Base-by-base conservation (phyloP, 169 alveolate species). In the Plasmodium sp. region DNA sequence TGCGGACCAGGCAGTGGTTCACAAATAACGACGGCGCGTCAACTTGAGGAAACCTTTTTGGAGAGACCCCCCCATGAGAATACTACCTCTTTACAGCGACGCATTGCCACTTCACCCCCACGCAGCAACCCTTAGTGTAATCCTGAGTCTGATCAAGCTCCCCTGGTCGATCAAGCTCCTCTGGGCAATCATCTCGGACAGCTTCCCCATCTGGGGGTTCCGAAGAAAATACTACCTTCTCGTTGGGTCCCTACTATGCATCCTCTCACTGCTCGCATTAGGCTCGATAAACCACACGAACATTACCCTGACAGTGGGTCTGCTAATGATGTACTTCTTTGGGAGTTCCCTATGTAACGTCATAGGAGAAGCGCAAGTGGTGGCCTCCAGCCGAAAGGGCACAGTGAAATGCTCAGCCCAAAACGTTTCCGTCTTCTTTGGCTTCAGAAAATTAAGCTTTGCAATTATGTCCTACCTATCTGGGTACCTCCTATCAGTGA, bases 341-440 rank as follows among this genome's bases (percentile, higher is more conserved):
- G 97, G 97, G 34, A 84, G 96, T 48, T 95, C 98, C 36, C 96
- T 96, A 72, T 96, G 98, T 84, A 97, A 96, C 74, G 99, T 97
- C 73, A 96, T 97, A 27, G 98, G 98, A n/a, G 99, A 97, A 94
- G 99, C 98, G 2, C 97, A 97, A 81, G 97, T 98, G 83, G 98
- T 98, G 4, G 98, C 97, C 75, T 96, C 97, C 0, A 98, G 98
- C 16, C 91, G 97, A 62, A 79, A 91, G 22, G 94, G 95, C 39
- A 93, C 83, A 62, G 77, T 94, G 27, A 94, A 83, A 41, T 93
- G 84, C 72, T 93, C 97, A 10, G 97, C 97, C 18, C 94, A 91
- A 84, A 95, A 97, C 36, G 96, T 97, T 3, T 96, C 98, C 14
- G 74, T 90, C 12, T 97, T 96, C 84, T 97, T 96, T 80, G 97